Conservation (phyloP, 2,329 filamentous ascomycete genomes). For the Penicillium expansum region DNA sequence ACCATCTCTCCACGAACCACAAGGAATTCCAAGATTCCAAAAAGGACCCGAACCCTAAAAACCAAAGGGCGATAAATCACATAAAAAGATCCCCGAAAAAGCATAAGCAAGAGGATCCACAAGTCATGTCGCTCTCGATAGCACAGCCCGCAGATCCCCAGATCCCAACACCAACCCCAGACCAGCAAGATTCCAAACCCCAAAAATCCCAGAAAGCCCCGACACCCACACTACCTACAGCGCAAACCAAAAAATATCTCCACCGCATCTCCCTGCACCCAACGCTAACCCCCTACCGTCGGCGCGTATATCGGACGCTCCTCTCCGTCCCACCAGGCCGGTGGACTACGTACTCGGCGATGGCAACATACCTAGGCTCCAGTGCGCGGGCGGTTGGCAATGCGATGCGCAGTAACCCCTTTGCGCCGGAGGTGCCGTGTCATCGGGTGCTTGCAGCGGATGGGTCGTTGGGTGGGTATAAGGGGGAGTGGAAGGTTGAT, state of each 20-base stretch:
- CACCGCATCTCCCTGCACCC: conserved; percentile 44
- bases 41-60: neutral
- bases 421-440: conserved; percentile 77
- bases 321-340: conserved; percentile 72
- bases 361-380: conserved; percentile 66
- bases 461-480: conserved; percentile 56
- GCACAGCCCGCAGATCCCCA: neutral
- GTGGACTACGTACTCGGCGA: conserved; percentile 73
- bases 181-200: neutral
- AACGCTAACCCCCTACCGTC: conserved; percentile 51
- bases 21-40: neutral
- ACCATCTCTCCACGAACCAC: conserved; percentile 26
- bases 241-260: conserved; percentile 31
- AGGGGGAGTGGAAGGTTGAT: conserved; percentile 50
- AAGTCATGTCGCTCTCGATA: neutral
- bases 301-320: conserved; percentile 65
- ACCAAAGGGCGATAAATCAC: neutral
- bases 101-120: neutral
- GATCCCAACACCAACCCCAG: neutral
- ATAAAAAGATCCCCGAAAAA: neutral
- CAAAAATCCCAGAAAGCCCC: neutral
- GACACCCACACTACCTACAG: neutral
- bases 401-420: conserved; percentile 73
- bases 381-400: conserved; percentile 76
- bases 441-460: conserved; percentile 75